These are phyloP conservation scores for Candida mattraensis DNA, from an alignment of 805 yeast species.

Conservation along the genomic window DNA sequence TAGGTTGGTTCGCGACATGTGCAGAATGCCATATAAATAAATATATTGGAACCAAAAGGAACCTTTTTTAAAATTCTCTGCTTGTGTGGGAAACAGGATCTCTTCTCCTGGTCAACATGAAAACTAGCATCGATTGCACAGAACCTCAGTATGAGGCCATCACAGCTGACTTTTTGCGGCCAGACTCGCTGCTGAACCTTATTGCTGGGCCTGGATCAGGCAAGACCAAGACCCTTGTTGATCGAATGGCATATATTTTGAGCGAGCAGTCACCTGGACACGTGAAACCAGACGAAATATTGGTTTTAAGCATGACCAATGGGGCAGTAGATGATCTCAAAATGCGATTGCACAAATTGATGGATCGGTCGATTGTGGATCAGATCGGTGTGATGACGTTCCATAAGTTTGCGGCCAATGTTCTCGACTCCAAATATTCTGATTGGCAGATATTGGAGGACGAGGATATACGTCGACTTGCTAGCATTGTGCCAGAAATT, in stretches of 20 bases:
- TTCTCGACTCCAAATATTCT: conserved; percentile 40
- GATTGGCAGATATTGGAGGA: conserved; percentile 52
- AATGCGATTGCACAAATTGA: conserved; percentile 28
- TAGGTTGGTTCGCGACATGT: too few species aligned
- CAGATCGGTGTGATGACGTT: conserved; percentile 54
- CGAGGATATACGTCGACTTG: conserved; percentile 23
- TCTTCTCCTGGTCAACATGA: conserved; percentile 3
- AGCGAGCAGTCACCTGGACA: conserved; percentile 27
- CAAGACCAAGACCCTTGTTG: conserved; percentile 59
- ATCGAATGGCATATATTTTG: conserved; percentile 51
- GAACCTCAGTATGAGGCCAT: conserved; percentile 37
- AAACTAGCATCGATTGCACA: conserved; percentile 14
- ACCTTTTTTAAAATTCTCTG: neutral
- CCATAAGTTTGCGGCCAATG: conserved; percentile 57
- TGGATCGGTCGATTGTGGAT: conserved; percentile 36
- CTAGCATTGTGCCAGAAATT: conserved; percentile 14
- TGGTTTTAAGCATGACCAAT: conserved; percentile 68
- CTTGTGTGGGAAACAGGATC: too few species aligned
- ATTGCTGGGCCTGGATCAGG: conserved; percentile 79
- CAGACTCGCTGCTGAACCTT: conserved; percentile 46
- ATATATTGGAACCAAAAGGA: neutral
- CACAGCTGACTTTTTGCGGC: conserved; percentile 35
- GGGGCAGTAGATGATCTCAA: conserved; percentile 56
- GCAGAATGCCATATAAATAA: too few species aligned
- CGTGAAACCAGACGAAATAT: conserved; percentile 51